Percentiles rank a stretch among this genome's conserved stretches.
These are phyloP conservation scores for Diaporthe vaccinii DNA, from an alignment of 2,329 filamentous ascomycete genomes.

Conservation along the genomic window DNA sequence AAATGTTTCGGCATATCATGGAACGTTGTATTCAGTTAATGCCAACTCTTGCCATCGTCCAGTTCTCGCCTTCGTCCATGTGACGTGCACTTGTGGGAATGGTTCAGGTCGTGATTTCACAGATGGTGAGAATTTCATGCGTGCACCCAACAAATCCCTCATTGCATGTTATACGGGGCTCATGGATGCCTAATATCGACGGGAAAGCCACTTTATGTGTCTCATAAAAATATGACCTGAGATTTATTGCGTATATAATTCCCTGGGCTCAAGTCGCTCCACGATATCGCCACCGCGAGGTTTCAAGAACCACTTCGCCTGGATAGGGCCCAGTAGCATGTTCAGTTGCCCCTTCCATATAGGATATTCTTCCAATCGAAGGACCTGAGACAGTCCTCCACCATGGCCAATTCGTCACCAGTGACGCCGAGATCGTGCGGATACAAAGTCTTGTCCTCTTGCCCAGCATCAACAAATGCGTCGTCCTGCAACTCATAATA, in stretches of 20 bases:
- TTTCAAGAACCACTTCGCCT: not conserved
- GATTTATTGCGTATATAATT: not conserved
- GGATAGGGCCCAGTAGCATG: not conserved
- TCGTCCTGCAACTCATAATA: not conserved
- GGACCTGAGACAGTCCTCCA: constrained; percentile 2
- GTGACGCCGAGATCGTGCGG: not conserved
- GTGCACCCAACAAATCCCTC: not conserved
- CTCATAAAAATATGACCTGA: not conserved
- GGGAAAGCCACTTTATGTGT: not conserved
- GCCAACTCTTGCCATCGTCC: not conserved
- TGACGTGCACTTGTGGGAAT: not conserved
- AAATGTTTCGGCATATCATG: constrained; percentile 9
- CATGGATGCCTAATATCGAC: too few species aligned
- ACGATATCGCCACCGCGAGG: not conserved
- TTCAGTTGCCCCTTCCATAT: not conserved
- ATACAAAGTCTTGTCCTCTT: not conserved
- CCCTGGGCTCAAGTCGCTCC: too few species aligned
- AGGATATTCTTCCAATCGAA: not conserved
- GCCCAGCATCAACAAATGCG: not conserved
- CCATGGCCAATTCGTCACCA: not conserved
- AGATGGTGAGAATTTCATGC: not conserved
- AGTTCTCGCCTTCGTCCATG: not conserved
- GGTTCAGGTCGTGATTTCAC: not conserved
- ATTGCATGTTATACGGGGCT: not conserved
- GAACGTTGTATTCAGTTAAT: constrained; percentile 1